Evolutionary conservation across 2,329 filamentous ascomycete genomes (phyloP), one percentile per base, ranked within the genome.

Genomic region (Lachnellula cervina): DNA sequence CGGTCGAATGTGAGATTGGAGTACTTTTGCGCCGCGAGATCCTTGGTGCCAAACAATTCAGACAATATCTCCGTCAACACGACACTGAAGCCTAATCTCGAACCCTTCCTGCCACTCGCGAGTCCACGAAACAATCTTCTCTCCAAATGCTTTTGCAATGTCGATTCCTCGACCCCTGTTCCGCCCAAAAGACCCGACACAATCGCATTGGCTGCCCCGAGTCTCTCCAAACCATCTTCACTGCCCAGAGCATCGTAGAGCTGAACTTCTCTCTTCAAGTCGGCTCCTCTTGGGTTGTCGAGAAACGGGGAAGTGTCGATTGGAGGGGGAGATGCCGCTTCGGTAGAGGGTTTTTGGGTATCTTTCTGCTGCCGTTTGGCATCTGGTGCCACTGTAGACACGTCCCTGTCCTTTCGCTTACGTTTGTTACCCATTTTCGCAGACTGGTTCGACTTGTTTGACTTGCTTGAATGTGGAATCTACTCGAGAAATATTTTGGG

Each of bases 31-130:
- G 49, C 54, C 16, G 73, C 71, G 16, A 79, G 68, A 6, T 74
- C 59, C 42, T 76, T 72, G 14, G 75, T 64, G 1, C 82, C 82
- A 66, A 88, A 88, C 5, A 92, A 73, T 66, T 93, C 83, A 4
- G 82, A 79, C 45, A 96, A 70, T 8, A 95, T 75, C 71, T 97
- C 92, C 0, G 91, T 88, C 62, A 97, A 75, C 0, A 93, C 93
- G 54, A 97, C 79, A 52, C 90, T 96, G 70, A 96, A 97, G 3
- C 94, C 94, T 50, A 94, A 76, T 25, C 94, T 82, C 17, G 93
- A 90, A 13, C 89, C 90, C 74, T 96, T 96, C 55, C 90, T 86
- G 53, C 90, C 87, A 70, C 91, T 97, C 59, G 92, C 91, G 17
- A 97, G 83, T 42, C 94, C 94, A 53, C 89, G 84, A 70, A 97